Percentiles rank a stretch among this genome's conserved stretches.
Evolutionary conservation across 805 yeast species (phyloP).

Genomic region (Pichia kluyveri): DNA sequence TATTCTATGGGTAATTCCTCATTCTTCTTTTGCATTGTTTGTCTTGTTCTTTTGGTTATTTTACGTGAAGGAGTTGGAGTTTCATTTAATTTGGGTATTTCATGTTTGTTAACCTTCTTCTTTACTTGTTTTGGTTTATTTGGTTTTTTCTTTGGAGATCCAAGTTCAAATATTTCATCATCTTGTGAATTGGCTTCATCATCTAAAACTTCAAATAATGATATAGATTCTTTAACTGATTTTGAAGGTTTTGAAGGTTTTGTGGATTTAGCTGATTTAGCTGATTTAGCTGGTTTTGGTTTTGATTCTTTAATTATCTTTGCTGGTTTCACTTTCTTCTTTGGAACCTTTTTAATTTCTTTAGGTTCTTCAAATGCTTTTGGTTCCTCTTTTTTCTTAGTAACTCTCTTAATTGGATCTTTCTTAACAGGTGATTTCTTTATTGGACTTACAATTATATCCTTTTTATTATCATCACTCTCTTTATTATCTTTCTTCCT

Average conservation of each 20-base stretch:
- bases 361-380: neutral
- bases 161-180: conserved; percentile 7
- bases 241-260: neutral
- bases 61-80: too few species aligned
- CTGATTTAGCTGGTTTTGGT: neutral
- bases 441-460: neutral
- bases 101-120: conserved; percentile 1
- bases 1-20: too few species aligned
- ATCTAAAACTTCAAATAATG: conserved; percentile 10
- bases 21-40: too few species aligned
- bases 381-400: neutral
- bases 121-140: conserved; percentile 1
- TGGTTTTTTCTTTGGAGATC: conserved; percentile 7
- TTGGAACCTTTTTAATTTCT: neutral
- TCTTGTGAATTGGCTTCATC: neutral
- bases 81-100: too few species aligned
- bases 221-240: neutral
- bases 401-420: too few species aligned
- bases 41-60: too few species aligned
- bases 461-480: neutral
- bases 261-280: neutral
- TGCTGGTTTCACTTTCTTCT: neutral
- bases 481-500: neutral
- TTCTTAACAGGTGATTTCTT: too few species aligned
- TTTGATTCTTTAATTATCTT: neutral